phyloP scores from a whole-genome alignment of 2,329 filamentous ascomycete species.

The Cercospora sesami region DNA sequence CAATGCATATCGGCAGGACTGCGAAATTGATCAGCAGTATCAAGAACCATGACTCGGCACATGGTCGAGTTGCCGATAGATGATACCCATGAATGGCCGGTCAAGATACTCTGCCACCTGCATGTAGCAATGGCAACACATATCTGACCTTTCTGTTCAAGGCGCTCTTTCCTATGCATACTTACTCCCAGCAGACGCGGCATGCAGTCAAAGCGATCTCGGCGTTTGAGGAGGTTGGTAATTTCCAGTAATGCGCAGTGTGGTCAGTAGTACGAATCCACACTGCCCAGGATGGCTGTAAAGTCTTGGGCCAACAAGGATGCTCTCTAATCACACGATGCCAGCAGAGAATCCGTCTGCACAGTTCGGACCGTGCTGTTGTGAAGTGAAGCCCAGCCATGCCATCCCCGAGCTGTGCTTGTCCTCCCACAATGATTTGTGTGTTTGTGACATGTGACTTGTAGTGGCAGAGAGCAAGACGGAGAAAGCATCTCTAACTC shows the following conservation, averaged over 20 bases:
- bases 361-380: neutral
- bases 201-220: neutral
- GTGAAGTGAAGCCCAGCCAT: neutral
- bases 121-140: neutral
- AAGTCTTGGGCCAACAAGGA: neutral
- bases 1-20: slow-evolving; percentile 9
- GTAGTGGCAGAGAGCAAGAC: neutral
- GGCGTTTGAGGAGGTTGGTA: neutral
- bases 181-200: neutral
- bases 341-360: neutral
- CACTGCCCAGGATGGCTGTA: slow-evolving; percentile 1
- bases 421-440: neutral
- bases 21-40: neutral
- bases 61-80: neutral
- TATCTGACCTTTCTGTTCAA: neutral
- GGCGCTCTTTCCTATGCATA: neutral
- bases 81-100: neutral
- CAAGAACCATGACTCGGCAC: neutral
- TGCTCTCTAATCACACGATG: neutral
- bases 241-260: neutral
- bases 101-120: neutral
- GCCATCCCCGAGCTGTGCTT: neutral
- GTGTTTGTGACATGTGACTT: neutral
- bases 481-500: neutral
- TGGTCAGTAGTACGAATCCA: neutral